phyloP scores from a whole-genome alignment of 176 grass and related monocot species.

The Eragrostis nindensis region DNA sequence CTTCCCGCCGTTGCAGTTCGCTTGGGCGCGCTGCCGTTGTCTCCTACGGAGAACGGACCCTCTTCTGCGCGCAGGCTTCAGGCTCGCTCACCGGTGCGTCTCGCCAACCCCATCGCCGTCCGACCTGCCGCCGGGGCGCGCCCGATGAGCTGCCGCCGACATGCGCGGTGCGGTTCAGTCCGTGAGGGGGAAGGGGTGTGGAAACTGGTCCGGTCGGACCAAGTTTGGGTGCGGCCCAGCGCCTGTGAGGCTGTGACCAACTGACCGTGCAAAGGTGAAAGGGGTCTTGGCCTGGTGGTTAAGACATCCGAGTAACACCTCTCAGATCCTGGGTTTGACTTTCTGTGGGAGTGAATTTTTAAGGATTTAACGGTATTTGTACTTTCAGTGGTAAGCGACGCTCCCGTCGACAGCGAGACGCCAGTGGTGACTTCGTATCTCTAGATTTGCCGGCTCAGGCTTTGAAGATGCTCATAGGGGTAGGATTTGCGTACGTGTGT shows the following conservation, averaged over 20 bases:
- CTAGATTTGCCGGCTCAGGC: no score
- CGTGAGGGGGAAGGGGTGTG: neutral
- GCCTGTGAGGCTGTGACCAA: no score
- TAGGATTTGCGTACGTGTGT: no score
- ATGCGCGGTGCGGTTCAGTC: neutral
- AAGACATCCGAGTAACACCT: no score
- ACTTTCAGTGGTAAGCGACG: no score
- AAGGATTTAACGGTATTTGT: no score
- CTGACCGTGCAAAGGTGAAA: neutral
- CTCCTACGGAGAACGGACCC: neutral
- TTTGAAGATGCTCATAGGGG: no score
- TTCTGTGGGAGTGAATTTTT: no score
- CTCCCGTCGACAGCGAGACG: no score
- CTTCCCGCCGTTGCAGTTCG: slow-evolving; percentile 25
- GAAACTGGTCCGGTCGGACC: slow-evolving; percentile 23
- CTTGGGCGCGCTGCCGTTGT: neutral
- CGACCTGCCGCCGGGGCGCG: neutral
- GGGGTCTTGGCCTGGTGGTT: no score
- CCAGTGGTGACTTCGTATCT: no score
- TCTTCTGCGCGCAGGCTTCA: neutral
- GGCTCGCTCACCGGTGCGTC: neutral
- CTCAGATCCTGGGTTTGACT: no score
- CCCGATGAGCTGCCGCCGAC: slow-evolving; percentile 17
- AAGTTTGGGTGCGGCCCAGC: neutral
- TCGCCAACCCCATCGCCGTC: neutral